A percentile compares a stretch with the other conserved stretches of the same genome.
Evolutionary conservation across 2,329 filamentous ascomycete genomes (phyloP).

Genomic region (Cercospora janseana): DNA sequence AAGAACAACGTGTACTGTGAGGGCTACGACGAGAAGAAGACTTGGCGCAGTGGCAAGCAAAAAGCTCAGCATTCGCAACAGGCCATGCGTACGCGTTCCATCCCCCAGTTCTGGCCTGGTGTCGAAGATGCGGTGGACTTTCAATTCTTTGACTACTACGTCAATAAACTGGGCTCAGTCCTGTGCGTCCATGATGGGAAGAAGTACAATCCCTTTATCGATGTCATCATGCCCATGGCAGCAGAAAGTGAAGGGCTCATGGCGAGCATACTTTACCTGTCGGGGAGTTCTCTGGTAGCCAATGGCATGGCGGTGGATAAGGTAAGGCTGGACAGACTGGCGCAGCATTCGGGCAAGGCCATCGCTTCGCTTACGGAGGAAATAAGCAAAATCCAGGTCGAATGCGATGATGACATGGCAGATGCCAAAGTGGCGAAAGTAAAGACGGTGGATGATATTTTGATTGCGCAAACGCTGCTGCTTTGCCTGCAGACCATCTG

Average conservation of each 20-base stretch:
- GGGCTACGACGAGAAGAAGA: slow-evolving; percentile 80
- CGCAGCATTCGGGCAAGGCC: slow-evolving; percentile 53
- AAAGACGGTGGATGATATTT: slow-evolving; percentile 45
- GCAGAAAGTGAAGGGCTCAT: slow-evolving; percentile 77
- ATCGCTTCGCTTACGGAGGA: slow-evolving; percentile 28
- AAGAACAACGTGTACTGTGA: slow-evolving; percentile 92
- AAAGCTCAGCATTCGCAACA: slow-evolving; percentile 42
- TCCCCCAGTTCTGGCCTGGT: slow-evolving; percentile 68
- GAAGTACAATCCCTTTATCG: slow-evolving; percentile 82
- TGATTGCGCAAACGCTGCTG: slow-evolving; percentile 59
- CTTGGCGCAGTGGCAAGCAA: slow-evolving; percentile 84
- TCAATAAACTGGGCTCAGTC: slow-evolving; percentile 72
- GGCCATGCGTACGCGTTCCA: slow-evolving; percentile 35
- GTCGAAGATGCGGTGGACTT: slow-evolving; percentile 78
- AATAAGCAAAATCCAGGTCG: slow-evolving; percentile 10
- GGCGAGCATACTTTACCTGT: slow-evolving; percentile 83
- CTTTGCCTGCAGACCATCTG: slow-evolving; percentile 62
- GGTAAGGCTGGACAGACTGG: slow-evolving; percentile 54
- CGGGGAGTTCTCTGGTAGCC: slow-evolving; percentile 69
- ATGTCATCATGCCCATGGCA: slow-evolving; percentile 78
- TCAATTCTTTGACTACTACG: slow-evolving; percentile 80
- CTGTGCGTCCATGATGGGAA: slow-evolving; percentile 77
- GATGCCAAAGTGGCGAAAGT: slow-evolving; percentile 36
- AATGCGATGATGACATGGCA: neutral
- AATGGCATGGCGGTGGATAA: slow-evolving; percentile 31